Conservation (phyloP, 2,329 filamentous ascomycete genomes). For the Fusarium denticulatum region DNA sequence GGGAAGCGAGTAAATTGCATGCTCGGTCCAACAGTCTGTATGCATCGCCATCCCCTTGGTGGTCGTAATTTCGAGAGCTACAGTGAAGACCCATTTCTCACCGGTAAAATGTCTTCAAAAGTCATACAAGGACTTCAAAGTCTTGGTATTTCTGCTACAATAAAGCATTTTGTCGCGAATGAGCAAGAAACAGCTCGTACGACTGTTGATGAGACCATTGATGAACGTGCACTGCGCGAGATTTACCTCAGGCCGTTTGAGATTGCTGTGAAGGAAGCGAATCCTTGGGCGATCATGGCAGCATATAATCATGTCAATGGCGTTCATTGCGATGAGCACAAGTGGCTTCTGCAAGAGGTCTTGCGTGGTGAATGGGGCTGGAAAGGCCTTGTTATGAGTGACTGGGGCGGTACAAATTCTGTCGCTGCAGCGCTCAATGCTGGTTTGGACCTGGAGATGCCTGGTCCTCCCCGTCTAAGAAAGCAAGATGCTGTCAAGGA, state of each 20-base stretch:
- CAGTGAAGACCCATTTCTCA: conserved; percentile 58
- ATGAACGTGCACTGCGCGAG: conserved; percentile 47
- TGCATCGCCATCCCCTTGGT: conserved; percentile 58
- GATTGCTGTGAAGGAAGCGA: conserved; percentile 54
- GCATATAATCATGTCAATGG: conserved; percentile 60
- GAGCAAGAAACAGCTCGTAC: conserved; percentile 49
- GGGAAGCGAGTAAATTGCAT: conserved; percentile 76
- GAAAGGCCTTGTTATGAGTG: conserved; percentile 58
- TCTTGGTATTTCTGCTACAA: conserved; percentile 54
- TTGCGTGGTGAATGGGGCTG: conserved; percentile 57
- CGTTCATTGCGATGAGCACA: conserved; percentile 54
- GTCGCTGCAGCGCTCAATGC: conserved; percentile 47
- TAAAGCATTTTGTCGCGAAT: conserved; percentile 60
- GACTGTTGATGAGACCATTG: conserved; percentile 45
- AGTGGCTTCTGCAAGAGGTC: conserved; percentile 51
- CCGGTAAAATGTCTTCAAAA: conserved; percentile 55
- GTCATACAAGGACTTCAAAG: conserved; percentile 57
- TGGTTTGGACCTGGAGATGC: conserved; percentile 50
- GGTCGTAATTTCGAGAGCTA: conserved; percentile 61
- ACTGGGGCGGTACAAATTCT: conserved; percentile 55
- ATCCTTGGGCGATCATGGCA: conserved; percentile 58
- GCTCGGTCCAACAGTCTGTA: conserved; percentile 70
- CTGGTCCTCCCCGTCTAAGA: conserved; percentile 46
- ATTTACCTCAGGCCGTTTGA: conserved; percentile 59
- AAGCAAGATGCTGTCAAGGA: conserved; percentile 38